Conservation (phyloP, 2,329 filamentous ascomycete genomes). For the Scopulariopsis brevicaulis region DNA sequence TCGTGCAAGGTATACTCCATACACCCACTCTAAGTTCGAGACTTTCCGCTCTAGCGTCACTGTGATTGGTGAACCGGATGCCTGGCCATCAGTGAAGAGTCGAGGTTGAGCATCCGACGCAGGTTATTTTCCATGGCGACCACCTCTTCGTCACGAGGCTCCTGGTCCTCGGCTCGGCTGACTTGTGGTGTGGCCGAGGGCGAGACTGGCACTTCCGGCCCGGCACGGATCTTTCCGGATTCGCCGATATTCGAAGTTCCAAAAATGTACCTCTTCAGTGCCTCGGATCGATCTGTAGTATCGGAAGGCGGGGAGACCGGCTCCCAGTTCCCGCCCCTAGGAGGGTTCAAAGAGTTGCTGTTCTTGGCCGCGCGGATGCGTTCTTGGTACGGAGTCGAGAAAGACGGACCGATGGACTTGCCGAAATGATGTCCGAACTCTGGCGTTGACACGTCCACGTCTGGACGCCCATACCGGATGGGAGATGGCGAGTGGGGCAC, state of each 20-base stretch:
- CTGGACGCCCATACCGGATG: conserved; percentile 16
- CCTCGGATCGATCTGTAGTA: conserved; percentile 26
- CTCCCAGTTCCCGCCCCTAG: conserved; percentile 3
- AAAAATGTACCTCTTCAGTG: conserved; percentile 46
- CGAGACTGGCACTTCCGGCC: neutral
- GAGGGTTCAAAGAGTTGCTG: conserved; percentile 12
- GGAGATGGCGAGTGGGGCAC: conserved; percentile 13
- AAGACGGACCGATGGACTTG: conserved; percentile 49
- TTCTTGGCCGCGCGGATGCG: conserved; percentile 44
- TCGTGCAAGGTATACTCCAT: neutral
- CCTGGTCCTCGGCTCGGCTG: neutral
- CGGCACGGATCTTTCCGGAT: neutral
- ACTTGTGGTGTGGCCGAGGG: neutral
- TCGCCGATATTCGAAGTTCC: conserved; percentile 11
- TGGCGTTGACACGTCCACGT: conserved; percentile 36
- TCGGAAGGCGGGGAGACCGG: conserved; percentile 8
- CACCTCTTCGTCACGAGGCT: conserved; percentile 19
- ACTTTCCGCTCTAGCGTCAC: neutral
- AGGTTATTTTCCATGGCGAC: conserved; percentile 41
- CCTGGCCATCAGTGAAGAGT: conserved; percentile 11
- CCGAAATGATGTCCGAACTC: conserved; percentile 54
- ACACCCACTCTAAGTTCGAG: neutral
- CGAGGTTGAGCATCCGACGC: conserved; percentile 38
- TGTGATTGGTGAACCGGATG: neutral
- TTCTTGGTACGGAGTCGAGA: conserved; percentile 55